These are phyloP conservation scores for Linum lewisii DNA, from an alignment of 345 rosid species.

Conservation along the genomic window DNA sequence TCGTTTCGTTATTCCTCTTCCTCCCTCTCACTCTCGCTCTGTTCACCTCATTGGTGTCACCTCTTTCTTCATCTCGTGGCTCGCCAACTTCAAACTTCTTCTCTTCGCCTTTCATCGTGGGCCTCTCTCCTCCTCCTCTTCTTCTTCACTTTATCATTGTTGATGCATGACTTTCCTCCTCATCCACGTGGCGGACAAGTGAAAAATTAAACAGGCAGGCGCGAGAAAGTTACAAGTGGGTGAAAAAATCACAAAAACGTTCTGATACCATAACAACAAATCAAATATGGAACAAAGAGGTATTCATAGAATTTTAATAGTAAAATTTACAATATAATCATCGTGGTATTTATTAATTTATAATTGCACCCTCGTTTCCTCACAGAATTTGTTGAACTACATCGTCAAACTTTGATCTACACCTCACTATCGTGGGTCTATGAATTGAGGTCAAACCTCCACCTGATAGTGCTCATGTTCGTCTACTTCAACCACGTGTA, in stretches of 20 bases:
- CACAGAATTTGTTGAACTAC: conserved; percentile 6
- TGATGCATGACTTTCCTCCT: too few relatives aligned
- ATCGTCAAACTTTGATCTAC: not conserved
- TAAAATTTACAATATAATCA: too few relatives aligned
- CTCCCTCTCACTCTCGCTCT: conserved; percentile 17
- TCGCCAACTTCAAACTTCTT: conserved; percentile 17
- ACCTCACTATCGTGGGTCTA: not conserved
- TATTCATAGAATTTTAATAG: too few relatives aligned
- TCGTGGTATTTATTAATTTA: too few relatives aligned
- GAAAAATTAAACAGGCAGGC: too few relatives aligned
- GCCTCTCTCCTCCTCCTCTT: conserved; percentile 7
- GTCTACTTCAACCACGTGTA: conserved; percentile 12
- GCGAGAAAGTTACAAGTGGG: too few relatives aligned
- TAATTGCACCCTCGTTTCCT: too few relatives aligned
- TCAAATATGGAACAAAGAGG: too few relatives aligned
- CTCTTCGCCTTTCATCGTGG: conserved; percentile 14
- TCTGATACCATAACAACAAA: too few relatives aligned
- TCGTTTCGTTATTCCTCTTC: conserved; percentile 6
- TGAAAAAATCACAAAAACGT: too few relatives aligned
- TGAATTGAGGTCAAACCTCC: conserved; percentile 10
- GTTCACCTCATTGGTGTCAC: conserved; percentile 7
- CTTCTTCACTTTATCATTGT: too few relatives aligned
- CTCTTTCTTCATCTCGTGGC: conserved; percentile 13
- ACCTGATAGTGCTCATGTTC: not conserved
- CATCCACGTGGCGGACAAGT: too few relatives aligned